Evolutionary conservation across 768 basidiomycete genomes (phyloP).

Genomic region (Tulasnella calospora): DNA sequence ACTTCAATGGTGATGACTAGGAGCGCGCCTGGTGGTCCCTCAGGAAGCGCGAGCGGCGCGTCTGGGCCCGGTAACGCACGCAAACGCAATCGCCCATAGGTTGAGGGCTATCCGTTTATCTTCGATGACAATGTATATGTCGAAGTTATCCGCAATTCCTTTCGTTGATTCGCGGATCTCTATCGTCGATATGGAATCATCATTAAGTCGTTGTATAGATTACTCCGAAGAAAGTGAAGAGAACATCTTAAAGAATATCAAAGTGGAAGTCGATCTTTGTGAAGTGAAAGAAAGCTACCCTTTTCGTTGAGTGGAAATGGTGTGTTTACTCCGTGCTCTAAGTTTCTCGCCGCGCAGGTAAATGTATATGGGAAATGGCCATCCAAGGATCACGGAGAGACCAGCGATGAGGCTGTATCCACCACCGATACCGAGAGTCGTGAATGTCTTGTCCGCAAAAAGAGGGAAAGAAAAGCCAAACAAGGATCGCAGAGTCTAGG

Average conservation of each 20-base stretch:
- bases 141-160: not conserved
- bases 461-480: slow-evolving; percentile 63
- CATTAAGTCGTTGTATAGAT: not conserved
- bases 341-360: slow-evolving; percentile 62
- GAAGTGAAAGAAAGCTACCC: not conserved
- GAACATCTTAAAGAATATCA: not conserved
- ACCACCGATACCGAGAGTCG: slow-evolving; percentile 55
- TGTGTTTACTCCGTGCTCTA: slow-evolving; percentile 43
- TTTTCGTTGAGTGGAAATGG: slow-evolving; percentile 20
- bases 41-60: not conserved
- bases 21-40: not conserved
- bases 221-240: not conserved
- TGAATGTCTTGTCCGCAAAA: slow-evolving; percentile 63
- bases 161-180: not conserved
- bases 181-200: not conserved
- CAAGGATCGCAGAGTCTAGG: slow-evolving; percentile 54
- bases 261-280: not conserved
- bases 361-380: slow-evolving; percentile 70
- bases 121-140: not conserved
- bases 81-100: not conserved
- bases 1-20: not conserved
- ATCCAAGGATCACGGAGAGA: slow-evolving; percentile 53
- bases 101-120: not conserved
- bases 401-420: slow-evolving; percentile 63
- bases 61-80: not conserved